Evolutionary conservation across 306 rosid species (phyloP).

Genomic region (Ziziphus jujuba): DNA sequence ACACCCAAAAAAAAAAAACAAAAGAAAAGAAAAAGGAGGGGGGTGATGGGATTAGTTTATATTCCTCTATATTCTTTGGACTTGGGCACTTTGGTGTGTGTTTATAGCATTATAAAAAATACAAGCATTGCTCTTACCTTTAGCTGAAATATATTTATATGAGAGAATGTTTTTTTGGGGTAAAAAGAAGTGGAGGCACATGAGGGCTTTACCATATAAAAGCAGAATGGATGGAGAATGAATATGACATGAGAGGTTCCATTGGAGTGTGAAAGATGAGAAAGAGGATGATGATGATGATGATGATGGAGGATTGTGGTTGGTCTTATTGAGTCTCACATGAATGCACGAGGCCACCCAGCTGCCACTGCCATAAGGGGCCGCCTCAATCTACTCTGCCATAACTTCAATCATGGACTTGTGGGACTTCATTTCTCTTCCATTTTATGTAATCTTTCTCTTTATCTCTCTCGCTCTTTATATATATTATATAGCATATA

Average conservation of each 20-base stretch:
- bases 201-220: slow-evolving; percentile 47
- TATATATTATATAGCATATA: not conserved
- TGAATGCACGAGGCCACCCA: slow-evolving; percentile 76
- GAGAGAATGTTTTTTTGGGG: slow-evolving; percentile 19
- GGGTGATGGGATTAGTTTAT: slow-evolving; percentile 24
- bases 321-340: slow-evolving; percentile 67
- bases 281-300: slow-evolving; percentile 30
- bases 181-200: slow-evolving; percentile 40
- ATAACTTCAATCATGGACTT: slow-evolving; percentile 41
- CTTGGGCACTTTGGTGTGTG: slow-evolving; percentile 22
- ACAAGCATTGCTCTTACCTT: not conserved
- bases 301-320: slow-evolving; percentile 52
- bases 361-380: slow-evolving; percentile 41
- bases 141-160: slow-evolving; percentile 15
- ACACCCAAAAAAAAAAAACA: too few relatives aligned
- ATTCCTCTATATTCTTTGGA: slow-evolving; percentile 21
- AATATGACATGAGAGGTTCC: slow-evolving; percentile 47
- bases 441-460: not conserved
- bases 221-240: slow-evolving; percentile 41
- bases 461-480: not conserved
- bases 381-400: slow-evolving; percentile 16
- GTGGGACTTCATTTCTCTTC: slow-evolving; percentile 28
- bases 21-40: slow-evolving; percentile 19
- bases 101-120: slow-evolving; percentile 5
- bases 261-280: slow-evolving; percentile 13